Conservation (phyloP, 805 yeast genomes). For the Yamadazyma laniorum region DNA sequence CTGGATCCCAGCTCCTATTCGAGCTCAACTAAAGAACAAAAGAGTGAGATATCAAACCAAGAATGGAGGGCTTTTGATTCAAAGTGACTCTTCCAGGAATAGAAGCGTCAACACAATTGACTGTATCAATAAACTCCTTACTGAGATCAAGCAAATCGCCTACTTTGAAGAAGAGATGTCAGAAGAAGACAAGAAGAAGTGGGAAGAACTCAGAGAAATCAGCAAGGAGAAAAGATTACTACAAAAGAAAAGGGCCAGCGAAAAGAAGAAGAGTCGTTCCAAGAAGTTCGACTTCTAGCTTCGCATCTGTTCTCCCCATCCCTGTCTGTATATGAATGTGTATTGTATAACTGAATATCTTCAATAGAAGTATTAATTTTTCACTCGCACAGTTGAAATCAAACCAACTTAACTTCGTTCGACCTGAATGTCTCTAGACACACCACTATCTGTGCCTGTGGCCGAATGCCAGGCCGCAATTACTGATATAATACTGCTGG, state of each 20-base stretch:
- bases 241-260: conserved; percentile 37
- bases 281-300: conserved; percentile 29
- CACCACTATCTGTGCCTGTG: not conserved
- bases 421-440: not conserved
- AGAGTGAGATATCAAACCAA: conserved; percentile 55
- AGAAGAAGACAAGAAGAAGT: conserved; percentile 46
- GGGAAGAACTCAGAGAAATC: conserved; percentile 43
- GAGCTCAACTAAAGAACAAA: conserved; percentile 36
- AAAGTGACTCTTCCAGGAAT: conserved; percentile 58
- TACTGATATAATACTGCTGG: not conserved
- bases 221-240: conserved; percentile 31
- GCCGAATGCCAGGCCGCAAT: not conserved
- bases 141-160: conserved; percentile 48
- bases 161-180: conserved; percentile 48
- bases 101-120: conserved; percentile 54
- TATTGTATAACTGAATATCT: no score
- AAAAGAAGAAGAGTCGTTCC: conserved; percentile 36
- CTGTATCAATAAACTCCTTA: conserved; percentile 59
- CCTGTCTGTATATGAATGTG: no score
- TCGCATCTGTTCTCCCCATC: no score
- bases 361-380: no score
- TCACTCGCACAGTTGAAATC: no score
- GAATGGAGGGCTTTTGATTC: conserved; percentile 54
- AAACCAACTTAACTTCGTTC: no score
- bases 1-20: conserved; percentile 62